Evolutionary conservation across 768 basidiomycete species (phyloP).

Genomic region (Pisolithus sp.): DNA sequence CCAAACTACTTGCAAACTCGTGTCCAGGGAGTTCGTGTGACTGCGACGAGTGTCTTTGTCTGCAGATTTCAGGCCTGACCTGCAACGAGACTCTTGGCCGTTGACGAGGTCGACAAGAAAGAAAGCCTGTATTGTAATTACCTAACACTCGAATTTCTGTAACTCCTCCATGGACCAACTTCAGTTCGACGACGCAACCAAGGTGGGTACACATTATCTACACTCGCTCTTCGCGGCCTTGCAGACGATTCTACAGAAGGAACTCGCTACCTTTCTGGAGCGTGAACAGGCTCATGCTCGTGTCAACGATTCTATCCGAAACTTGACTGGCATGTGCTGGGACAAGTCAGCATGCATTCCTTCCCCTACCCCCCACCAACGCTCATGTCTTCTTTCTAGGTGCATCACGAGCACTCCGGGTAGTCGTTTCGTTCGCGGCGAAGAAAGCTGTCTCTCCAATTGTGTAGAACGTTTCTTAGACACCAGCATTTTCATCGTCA

Average conservation of each 20-base stretch:
- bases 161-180: constrained; percentile 35
- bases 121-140: not conserved
- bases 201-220: constrained; percentile 30
- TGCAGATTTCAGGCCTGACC: no score
- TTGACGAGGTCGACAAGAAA: not conserved
- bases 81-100: no score
- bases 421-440: constrained; percentile 69
- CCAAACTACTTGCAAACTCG: not conserved
- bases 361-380: not conserved
- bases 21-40: not conserved
- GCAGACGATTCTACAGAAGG: constrained; percentile 49
- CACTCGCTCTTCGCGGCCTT: constrained; percentile 2
- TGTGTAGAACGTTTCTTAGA: constrained; percentile 93
- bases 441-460: constrained; percentile 78
- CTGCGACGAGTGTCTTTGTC: not conserved
- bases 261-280: constrained; percentile 73
- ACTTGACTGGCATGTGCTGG: constrained; percentile 82
- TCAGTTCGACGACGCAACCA: constrained; percentile 74
- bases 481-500: constrained; percentile 75
- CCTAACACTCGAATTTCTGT: not conserved
- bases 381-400: constrained; percentile 34
- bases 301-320: constrained; percentile 65
- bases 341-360: constrained; percentile 63
- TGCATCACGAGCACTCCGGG: constrained; percentile 78
- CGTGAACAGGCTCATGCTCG: constrained; percentile 75